A percentile compares a stretch with the other conserved stretches of the same genome.
phyloP scores from a whole-genome alignment of 306 rosid genomes.

The Castanea crenata region DNA sequence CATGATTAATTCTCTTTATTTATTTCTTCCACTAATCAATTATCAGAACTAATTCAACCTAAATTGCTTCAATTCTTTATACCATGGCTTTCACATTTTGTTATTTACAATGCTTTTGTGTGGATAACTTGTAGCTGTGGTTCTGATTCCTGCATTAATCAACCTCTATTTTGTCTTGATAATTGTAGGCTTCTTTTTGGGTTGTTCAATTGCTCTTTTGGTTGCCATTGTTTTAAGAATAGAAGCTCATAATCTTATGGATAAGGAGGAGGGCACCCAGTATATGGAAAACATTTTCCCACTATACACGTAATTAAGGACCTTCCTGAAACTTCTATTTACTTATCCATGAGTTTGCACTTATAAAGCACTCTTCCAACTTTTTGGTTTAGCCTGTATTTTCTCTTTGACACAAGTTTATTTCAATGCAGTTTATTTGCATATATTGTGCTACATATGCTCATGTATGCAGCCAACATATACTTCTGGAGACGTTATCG shows the following conservation, averaged over 20 bases:
- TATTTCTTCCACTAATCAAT: not conserved
- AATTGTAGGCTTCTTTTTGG: conserved; percentile 60
- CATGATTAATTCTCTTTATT: not conserved
- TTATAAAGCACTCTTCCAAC: not conserved
- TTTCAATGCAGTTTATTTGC: conserved; percentile 66
- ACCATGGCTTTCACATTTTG: not conserved
- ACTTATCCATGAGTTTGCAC: not conserved
- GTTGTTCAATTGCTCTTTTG: conserved; percentile 54
- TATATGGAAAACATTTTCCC: conserved; percentile 69
- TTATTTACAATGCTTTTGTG: not conserved
- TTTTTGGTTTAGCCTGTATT: not conserved
- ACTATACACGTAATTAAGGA: conserved; percentile 47
- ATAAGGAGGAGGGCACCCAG: conserved; percentile 39
- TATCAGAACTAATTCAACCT: not conserved
- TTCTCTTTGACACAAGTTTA: conserved; percentile 16
- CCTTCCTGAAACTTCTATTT: not conserved
- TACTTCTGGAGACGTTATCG: conserved; percentile 65
- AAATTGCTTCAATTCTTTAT: not conserved
- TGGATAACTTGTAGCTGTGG: not conserved
- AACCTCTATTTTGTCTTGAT: conserved; percentile 13
- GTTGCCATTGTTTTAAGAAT: conserved; percentile 46
- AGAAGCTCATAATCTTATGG: conserved; percentile 31
- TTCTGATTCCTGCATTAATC: conserved; percentile 3
- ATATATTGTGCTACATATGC: conserved; percentile 61
- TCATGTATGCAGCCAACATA: conserved; percentile 62